These are phyloP conservation scores for Pseudogymnoascus sp. DNA, from an alignment of 2,329 filamentous ascomycete genomes.

Conservation along the genomic window DNA sequence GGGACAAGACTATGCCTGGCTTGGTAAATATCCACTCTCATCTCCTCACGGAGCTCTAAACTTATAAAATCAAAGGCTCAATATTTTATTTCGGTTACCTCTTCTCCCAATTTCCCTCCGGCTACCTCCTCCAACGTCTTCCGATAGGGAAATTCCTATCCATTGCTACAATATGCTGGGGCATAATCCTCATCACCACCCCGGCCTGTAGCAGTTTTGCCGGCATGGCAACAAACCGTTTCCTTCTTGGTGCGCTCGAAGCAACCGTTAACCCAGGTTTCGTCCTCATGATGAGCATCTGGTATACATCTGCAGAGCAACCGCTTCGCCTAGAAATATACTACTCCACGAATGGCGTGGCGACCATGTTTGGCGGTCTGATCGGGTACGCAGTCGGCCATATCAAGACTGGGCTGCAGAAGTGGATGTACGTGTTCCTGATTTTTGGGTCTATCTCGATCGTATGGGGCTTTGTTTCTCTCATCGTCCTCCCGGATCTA, in stretches of 20 bases:
- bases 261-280: conserved; percentile 58
- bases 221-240: conserved; percentile 58
- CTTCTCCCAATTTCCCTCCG: conserved; percentile 65
- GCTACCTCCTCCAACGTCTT: conserved; percentile 61
- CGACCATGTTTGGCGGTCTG: conserved; percentile 54
- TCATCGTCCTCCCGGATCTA: conserved; percentile 56
- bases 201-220: conserved; percentile 55
- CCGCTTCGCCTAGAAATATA: conserved; percentile 58
- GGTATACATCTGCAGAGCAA: conserved; percentile 60
- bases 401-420: conserved; percentile 44
- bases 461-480: conserved; percentile 54
- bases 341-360: conserved; percentile 48
- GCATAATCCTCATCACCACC: conserved; percentile 58
- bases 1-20: conserved; percentile 45
- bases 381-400: conserved; percentile 63
- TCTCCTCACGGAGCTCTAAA: conserved; percentile 40
- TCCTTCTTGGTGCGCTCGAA: conserved; percentile 55
- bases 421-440: conserved; percentile 67
- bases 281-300: conserved; percentile 54
- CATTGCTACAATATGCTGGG: conserved; percentile 56
- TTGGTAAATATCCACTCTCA: conserved; percentile 25
- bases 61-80: conserved; percentile 44
- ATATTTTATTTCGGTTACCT: conserved; percentile 78
- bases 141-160: conserved; percentile 56
- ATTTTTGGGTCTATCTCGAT: conserved; percentile 56